Base-by-base conservation (phyloP, 306 rosid species). In the Trifolium fragiferum region DNA sequence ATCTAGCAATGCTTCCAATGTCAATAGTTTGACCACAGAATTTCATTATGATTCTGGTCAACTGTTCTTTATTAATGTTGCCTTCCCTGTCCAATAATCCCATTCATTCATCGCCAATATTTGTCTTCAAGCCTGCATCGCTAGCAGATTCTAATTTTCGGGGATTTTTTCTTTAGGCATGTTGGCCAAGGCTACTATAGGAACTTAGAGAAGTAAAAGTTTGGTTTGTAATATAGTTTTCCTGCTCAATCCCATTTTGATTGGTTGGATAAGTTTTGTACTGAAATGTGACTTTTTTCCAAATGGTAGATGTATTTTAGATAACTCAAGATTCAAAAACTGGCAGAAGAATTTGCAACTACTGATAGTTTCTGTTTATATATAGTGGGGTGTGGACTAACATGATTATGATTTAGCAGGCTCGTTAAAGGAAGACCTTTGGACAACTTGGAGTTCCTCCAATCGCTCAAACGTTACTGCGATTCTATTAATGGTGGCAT, bases 391-490 rank as follows among this genome's bases (percentile, higher is more conserved):
- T 5, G 19, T 65, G 21, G 47, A 27, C 63, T 80, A 30, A 64
- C 47, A 75, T 49, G 20, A 44, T 61, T 76, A 37, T 20, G 68
- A 10, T 77, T 35, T 77, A 84, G 87, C 84, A 88, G 96, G 87
- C 98, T 94, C 78, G 98, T 94, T 66, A 94, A 94, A 80, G 96
- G 98, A 70, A 85, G 98, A 62, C 94, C 98, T 32, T 78, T 94
- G 86, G 98, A 94, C 82, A 94, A 94, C 86, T 83, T 94, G 89
- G 98, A 94, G 80, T 90, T 94, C 83, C 84, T 94, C 61, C 98
- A 94, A 80, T 94, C 97, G 98, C 84, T 94, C 87, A 94, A 94
- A 77, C 98, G 91, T 68, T 92, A 90, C 85, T 94, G 97, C 54
- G 97, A 90, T 85, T 91, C 98, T 23, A 74, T 91, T 75, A 94